Base-by-base conservation (phyloP, 192 early-diverging fungal species). In the Backusella liffmaniae region DNA sequence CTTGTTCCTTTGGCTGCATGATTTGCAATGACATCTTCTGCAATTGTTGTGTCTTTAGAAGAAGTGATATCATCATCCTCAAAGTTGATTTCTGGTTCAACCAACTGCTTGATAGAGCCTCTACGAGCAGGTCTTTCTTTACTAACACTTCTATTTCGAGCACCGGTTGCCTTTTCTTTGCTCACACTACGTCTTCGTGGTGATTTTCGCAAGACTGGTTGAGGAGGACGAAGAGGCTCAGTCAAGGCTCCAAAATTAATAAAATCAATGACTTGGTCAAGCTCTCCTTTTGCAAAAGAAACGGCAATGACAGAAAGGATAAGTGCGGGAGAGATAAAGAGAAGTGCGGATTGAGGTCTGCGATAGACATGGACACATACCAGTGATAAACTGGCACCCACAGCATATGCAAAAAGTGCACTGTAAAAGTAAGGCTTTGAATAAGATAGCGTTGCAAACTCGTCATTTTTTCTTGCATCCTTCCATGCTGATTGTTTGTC, bases 401-500 rank as follows among this genome's bases (percentile, higher is more conserved):
- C 8, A 29, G 70, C 42, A n/a, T 71, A 71, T 6, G 70, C 41
- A 46, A 71, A 30, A 10, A 71, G 15, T 26, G 70, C 35, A 29
- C 39, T 32, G 23, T 15, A 46, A 49, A 71, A 71, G 16, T 71
- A 71, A 30, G 70, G 70, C 29, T 71, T 71, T 15, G 10, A 12
- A 18, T 44, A 71, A 37, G 34, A 35, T 36, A 35, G 1, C 13
- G 16, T 39, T 37, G 67, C 15, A 37, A 69, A 69, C 9, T 37
- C 35, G 4, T 21, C 21, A 30, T 2, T 29, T 29, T 13, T 49
- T 18, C 42, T 71, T 34, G 70, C n/a, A 18, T 71, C 42, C 29
- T 49, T 71, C 70, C 70, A 71, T 71, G 70, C 35, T 1, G 41
- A 15, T 13, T 46, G 44, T 8, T 44, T 71, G 42, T 71, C 70